phyloP scores from a whole-genome alignment of 208 protist genomes.

The Spongospora subterranea region DNA sequence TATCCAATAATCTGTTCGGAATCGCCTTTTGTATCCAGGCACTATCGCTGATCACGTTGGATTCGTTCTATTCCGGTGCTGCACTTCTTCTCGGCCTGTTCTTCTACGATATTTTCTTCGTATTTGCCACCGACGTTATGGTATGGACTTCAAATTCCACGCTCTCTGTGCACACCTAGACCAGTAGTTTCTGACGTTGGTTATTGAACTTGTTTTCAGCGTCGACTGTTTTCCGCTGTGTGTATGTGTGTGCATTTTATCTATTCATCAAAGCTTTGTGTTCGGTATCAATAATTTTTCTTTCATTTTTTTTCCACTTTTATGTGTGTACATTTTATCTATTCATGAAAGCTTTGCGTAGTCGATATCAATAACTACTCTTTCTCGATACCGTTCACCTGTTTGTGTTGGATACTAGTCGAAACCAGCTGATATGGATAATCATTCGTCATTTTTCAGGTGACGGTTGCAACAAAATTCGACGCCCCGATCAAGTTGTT shows the following conservation, averaged over 20 bases:
- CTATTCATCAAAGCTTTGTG: not conserved
- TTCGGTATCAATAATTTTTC: not conserved
- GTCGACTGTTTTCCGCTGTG: not conserved
- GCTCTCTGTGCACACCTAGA: too few species aligned
- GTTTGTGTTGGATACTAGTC: not conserved
- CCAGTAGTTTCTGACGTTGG: too few species aligned
- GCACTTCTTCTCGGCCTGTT: constrained; percentile 43
- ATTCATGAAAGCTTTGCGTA: not conserved
- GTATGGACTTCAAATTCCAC: too few species aligned
- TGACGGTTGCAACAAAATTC: constrained; percentile 30
- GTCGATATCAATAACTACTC: not conserved
- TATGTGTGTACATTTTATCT: not conserved
- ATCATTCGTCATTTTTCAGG: not conserved
- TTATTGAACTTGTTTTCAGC: too few species aligned
- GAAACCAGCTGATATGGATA: not conserved
- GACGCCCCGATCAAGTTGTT: constrained; percentile 50
- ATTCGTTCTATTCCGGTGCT: constrained; percentile 9
- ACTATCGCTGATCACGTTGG: constrained; percentile 3
- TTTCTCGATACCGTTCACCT: not conserved
- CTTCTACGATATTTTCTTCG: constrained; percentile 55
- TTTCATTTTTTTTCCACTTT: not conserved
- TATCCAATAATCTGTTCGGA: constrained; percentile 54
- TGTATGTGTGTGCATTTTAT: not conserved
- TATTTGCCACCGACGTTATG: constrained; percentile 46
- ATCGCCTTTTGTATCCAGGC: constrained; percentile 34